Evolutionary conservation across 2,329 filamentous ascomycete genomes (phyloP).

Genomic region (Calonectria ilicicola): DNA sequence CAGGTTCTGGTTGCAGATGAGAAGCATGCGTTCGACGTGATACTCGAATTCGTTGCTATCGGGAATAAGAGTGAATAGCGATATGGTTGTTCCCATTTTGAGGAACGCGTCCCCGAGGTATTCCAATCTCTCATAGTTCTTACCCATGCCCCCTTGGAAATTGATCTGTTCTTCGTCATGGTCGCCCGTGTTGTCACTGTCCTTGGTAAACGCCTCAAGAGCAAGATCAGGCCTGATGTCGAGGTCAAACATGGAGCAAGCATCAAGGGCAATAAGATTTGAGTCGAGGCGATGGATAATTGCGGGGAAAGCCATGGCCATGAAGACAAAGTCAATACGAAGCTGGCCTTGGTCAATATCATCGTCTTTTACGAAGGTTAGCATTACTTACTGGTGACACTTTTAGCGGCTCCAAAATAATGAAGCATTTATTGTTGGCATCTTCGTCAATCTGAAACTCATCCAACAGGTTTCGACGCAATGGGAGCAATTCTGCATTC

Average conservation of each 20-base stretch:
- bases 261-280: slow-evolving; percentile 83
- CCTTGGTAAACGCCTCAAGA: slow-evolving; percentile 92
- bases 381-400: slow-evolving; percentile 82
- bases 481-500: slow-evolving; percentile 77
- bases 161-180: slow-evolving; percentile 75
- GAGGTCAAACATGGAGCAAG: slow-evolving; percentile 74
- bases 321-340: slow-evolving; percentile 75
- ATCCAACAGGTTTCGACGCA: slow-evolving; percentile 88
- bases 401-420: slow-evolving; percentile 81
- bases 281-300: slow-evolving; percentile 88
- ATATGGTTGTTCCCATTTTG: slow-evolving; percentile 95
- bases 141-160: slow-evolving; percentile 87
- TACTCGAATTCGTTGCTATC: slow-evolving; percentile 86
- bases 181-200: slow-evolving; percentile 86
- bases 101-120: slow-evolving; percentile 94
- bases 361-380: slow-evolving; percentile 43
- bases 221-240: slow-evolving; percentile 76
- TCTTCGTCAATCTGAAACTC: slow-evolving; percentile 68
- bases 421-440: slow-evolving; percentile 63
- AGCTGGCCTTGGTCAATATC: slow-evolving; percentile 61
- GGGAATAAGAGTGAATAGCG: slow-evolving; percentile 82
- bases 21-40: slow-evolving; percentile 89
- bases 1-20: slow-evolving; percentile 92
- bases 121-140: slow-evolving; percentile 94
- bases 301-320: slow-evolving; percentile 82